Conservation (phyloP, 352 stramenopile genomes). For the Phytopythium sindhum region DNA sequence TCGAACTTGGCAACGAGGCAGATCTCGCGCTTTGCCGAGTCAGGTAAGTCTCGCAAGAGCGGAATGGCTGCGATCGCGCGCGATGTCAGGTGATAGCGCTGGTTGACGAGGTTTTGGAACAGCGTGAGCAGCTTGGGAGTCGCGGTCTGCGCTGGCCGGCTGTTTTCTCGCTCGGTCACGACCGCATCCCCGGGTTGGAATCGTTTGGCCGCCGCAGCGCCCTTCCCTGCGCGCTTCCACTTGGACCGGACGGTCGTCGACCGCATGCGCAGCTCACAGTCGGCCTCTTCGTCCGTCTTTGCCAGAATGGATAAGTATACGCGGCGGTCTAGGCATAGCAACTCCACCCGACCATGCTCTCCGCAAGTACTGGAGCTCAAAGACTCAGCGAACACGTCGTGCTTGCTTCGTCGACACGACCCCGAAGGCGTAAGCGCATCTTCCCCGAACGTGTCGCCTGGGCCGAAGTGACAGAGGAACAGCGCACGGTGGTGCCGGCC, state of each 20-base stretch:
- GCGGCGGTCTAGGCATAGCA: constrained; percentile 39
- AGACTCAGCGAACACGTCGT: constrained; percentile 36
- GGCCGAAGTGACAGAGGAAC: constrained; percentile 36
- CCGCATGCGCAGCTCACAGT: constrained; percentile 35
- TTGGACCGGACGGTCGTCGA: constrained; percentile 36
- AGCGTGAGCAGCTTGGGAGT: constrained; percentile 54
- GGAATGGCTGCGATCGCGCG: constrained; percentile 48
- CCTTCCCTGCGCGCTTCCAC: constrained; percentile 43
- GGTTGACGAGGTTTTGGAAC: constrained; percentile 68
- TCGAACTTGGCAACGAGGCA: constrained; percentile 55
- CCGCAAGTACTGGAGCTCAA: background rate
- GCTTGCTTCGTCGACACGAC: constrained; percentile 27
- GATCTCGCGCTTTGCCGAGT: constrained; percentile 37
- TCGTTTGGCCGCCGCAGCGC: constrained; percentile 8
- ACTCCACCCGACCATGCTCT: constrained; percentile 12
- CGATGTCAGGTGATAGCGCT: constrained; percentile 59
- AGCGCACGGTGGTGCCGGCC: constrained; percentile 1
- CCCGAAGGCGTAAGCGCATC: constrained; percentile 30
- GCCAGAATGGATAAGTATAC: constrained; percentile 28
- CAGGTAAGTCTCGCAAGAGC: constrained; percentile 31
- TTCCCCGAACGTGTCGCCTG: constrained; percentile 52
- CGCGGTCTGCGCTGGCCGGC: constrained; percentile 13
- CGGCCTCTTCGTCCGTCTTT: constrained; percentile 49
- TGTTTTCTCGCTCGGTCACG: constrained; percentile 8
- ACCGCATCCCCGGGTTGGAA: constrained; percentile 14